A percentile compares a stretch with the other conserved stretches of the same genome.
phyloP scores from a whole-genome alignment of 257 asterid species.

The Rehmannia glutinosa region DNA sequence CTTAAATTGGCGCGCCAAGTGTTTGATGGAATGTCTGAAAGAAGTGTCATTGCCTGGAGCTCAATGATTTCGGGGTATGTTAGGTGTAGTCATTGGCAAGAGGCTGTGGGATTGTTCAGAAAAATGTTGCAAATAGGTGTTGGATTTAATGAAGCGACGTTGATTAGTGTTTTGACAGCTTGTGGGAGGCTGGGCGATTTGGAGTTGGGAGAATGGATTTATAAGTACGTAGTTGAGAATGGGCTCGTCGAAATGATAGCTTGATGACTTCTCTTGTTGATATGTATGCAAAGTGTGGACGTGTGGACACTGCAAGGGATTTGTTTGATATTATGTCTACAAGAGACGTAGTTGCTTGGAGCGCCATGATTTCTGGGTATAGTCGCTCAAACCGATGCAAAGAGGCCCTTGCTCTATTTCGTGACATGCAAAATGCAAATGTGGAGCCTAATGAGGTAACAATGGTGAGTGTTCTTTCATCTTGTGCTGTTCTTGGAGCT shows the following conservation, averaged over 20 bases:
- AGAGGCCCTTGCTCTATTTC: conserved; percentile 38
- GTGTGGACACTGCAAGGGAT: conserved; percentile 30
- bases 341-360: conserved; percentile 44
- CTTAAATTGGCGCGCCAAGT: conserved; percentile 25
- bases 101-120: conserved; percentile 25
- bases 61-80: conserved; percentile 42
- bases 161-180: conserved; percentile 40
- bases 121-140: conserved; percentile 22
- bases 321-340: conserved; percentile 32
- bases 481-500: conserved; percentile 51
- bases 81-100: conserved; percentile 30
- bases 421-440: conserved; percentile 35
- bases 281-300: conserved; percentile 43
- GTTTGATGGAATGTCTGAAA: conserved; percentile 37
- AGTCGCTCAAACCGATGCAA: conserved; percentile 22
- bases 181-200: conserved; percentile 41
- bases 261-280: conserved; percentile 41
- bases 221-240: conserved; percentile 24
- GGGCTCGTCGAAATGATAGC: conserved; percentile 18
- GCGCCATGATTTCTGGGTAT: conserved; percentile 47
- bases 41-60: conserved; percentile 35
- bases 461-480: conserved; percentile 43
- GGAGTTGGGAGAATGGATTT: conserved; percentile 43
- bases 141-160: conserved; percentile 25
- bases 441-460: conserved; percentile 47